Percentiles rank a stretch among this genome's conserved stretches.
Conservation (phyloP, 2,329 filamentous ascomycete genomes). For the Pezizomycotina sp. region DNA sequence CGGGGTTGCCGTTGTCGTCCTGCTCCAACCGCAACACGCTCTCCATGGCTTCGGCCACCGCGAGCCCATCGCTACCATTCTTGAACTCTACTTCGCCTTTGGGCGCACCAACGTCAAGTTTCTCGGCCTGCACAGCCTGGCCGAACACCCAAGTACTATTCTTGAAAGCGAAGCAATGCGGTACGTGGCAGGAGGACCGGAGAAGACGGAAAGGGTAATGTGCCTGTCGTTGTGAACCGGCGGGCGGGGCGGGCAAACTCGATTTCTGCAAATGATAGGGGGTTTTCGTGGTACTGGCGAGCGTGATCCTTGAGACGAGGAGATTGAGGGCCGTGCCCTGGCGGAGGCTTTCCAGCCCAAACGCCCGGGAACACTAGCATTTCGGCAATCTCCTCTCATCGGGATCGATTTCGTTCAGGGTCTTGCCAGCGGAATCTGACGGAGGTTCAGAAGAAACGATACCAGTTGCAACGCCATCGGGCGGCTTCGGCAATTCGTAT, state of each 20-base stretch:
- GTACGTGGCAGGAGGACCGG: slow-evolving; percentile 14
- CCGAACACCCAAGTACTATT: slow-evolving; percentile 38
- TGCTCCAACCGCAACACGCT: slow-evolving; percentile 30
- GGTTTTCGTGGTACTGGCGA: slow-evolving; percentile 33
- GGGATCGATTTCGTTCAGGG: slow-evolving; percentile 24
- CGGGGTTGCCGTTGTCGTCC: slow-evolving; percentile 3
- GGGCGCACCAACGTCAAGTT: slow-evolving; percentile 32
- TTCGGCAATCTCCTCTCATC: slow-evolving; percentile 24
- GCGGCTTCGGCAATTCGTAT: slow-evolving; percentile 24
- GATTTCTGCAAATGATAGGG: slow-evolving; percentile 68
- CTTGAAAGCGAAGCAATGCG: slow-evolving; percentile 20
- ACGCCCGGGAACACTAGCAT: slow-evolving; percentile 13
- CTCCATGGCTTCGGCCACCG: slow-evolving; percentile 34
- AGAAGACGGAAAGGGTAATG: slow-evolving; percentile 58
- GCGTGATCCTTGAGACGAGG: slow-evolving; percentile 30
- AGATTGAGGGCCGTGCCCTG: slow-evolving; percentile 34
- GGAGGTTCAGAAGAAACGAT: too few relatives aligned
- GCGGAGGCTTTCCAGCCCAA: slow-evolving; percentile 17
- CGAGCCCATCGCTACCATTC: slow-evolving; percentile 27
- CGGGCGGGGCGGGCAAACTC: slow-evolving; percentile 93
- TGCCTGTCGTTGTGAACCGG: slow-evolving; percentile 86
- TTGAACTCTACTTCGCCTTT: slow-evolving; percentile 30
- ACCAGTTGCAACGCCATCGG: slow-evolving; percentile 19
- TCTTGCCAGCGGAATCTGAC: slow-evolving; percentile 16
- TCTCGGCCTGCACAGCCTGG: slow-evolving; percentile 34